Conservation (phyloP, 2,329 filamentous ascomycete genomes). For the Lecanicillium sp. region DNA sequence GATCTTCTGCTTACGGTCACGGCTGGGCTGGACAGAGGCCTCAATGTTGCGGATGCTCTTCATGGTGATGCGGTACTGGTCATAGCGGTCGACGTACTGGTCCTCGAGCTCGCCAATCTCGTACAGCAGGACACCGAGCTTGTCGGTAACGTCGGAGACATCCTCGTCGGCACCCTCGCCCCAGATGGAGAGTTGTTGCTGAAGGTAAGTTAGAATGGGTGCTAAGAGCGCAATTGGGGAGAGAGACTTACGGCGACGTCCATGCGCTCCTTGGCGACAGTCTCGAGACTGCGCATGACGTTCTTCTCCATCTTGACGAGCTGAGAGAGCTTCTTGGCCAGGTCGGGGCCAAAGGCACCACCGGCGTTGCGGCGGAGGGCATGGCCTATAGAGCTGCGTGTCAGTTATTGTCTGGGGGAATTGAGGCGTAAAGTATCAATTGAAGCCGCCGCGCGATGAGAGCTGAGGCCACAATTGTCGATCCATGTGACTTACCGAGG, state of each 20-base stretch:
- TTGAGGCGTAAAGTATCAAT: neutral
- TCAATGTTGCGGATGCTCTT: conserved; percentile 99
- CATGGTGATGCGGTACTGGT: conserved; percentile 98
- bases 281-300: conserved; percentile 96
- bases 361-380: conserved; percentile 67
- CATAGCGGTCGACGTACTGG: conserved; percentile 96
- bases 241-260: conserved; percentile 77
- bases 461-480: conserved; percentile 4
- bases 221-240: too few relatives aligned
- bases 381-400: conserved; percentile 41
- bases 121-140: conserved; percentile 94
- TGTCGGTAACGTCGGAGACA: conserved; percentile 97
- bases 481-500: conserved; percentile 62
- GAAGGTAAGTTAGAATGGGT: conserved; percentile 15
- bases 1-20: conserved; percentile 99
- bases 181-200: conserved; percentile 99
- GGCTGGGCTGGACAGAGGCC: conserved; percentile 93
- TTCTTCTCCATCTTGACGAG: conserved; percentile 99
- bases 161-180: conserved; percentile 94
- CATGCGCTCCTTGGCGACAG: conserved; percentile 93
- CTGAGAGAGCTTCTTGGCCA: conserved; percentile 95
- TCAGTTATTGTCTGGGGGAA: neutral
- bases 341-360: conserved; percentile 74
- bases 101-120: conserved; percentile 98
- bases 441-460: neutral